Evolutionary conservation across 768 basidiomycete species (phyloP).

Genomic region (Botryobasidium botryosum): DNA sequence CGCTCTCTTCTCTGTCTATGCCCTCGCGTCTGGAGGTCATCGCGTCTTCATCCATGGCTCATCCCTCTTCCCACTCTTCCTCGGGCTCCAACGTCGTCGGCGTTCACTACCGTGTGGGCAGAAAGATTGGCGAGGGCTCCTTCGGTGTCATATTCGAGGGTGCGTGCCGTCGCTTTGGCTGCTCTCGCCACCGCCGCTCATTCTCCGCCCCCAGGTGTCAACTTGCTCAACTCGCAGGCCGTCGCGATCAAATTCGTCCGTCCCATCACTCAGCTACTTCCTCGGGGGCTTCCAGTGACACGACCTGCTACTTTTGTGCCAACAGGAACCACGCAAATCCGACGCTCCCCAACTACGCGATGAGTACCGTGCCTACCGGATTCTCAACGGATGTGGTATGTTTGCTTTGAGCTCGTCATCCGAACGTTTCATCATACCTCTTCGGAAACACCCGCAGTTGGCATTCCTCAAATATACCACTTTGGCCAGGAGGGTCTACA

Average conservation of each 20-base stretch:
- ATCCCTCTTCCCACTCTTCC: no score
- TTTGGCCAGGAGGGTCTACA: constrained; percentile 97
- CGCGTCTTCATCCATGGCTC: no score
- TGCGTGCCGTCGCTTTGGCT: constrained; percentile 17
- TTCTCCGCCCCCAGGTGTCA: constrained; percentile 48
- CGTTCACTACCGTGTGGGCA: constrained; percentile 3
- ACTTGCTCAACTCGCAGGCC: constrained; percentile 93
- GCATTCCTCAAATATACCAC: constrained; percentile 98
- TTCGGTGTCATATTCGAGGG: constrained; percentile 95
- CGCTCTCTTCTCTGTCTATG: no score
- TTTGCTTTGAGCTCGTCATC: constrained; percentile 14
- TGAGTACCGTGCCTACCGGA: constrained; percentile 95
- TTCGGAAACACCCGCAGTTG: constrained; percentile 36
- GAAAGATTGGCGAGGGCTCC: constrained; percentile 78
- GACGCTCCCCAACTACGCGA: constrained; percentile 97
- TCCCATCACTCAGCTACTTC: constrained; percentile 17
- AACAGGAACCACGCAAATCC: constrained; percentile 29
- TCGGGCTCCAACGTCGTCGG: constrained; percentile 3
- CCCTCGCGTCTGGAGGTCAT: no score
- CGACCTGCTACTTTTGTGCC: not conserved
- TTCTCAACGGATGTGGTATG: constrained; percentile 77
- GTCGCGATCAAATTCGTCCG: constrained; percentile 99
- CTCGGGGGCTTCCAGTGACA: constrained; percentile 4
- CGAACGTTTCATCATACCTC: not conserved
- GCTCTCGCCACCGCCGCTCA: not conserved